These are phyloP conservation scores for Xylariaceae sp. DNA, from an alignment of 2,329 filamentous ascomycete species.

Conservation along the genomic window DNA sequence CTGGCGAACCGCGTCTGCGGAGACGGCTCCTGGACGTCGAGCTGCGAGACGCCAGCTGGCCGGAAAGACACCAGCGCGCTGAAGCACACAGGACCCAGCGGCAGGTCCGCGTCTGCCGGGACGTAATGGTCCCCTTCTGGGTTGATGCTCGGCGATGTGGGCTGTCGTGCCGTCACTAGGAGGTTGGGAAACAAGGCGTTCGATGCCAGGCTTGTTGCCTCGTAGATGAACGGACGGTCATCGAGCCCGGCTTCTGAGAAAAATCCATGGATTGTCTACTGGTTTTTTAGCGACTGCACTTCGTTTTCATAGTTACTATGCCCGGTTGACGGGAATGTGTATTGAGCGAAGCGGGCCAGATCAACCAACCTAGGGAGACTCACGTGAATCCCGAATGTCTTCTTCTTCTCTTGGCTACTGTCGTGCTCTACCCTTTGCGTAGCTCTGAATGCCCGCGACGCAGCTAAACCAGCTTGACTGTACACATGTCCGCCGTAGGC, in stretches of 20 bases:
- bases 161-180: conserved; percentile 56
- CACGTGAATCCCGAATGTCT: conserved; percentile 47
- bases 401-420: conserved; percentile 10
- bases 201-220: conserved; percentile 51
- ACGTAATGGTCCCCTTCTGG: conserved; percentile 46
- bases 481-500: conserved; percentile 54
- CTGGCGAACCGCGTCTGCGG: conserved; percentile 51
- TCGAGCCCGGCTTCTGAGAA: conserved; percentile 55
- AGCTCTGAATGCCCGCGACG: conserved; percentile 42
- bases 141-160: conserved; percentile 46
- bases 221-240: conserved; percentile 61
- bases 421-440: conserved; percentile 32
- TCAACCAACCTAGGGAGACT: no score
- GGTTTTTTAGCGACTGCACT: not conserved
- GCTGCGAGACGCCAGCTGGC: conserved; percentile 44
- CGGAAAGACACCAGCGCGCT: conserved; percentile 61
- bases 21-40: conserved; percentile 48
- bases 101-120: conserved; percentile 45
- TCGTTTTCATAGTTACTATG: not conserved
- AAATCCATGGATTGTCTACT: conserved; percentile 60
- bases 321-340: not conserved
- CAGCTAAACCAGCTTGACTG: conserved; percentile 48
- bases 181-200: conserved; percentile 57
- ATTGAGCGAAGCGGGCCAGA: no score
- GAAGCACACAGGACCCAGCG: conserved; percentile 53